phyloP scores from a whole-genome alignment of 352 stramenopile genomes.

The Globisporangium cederbergense region DNA sequence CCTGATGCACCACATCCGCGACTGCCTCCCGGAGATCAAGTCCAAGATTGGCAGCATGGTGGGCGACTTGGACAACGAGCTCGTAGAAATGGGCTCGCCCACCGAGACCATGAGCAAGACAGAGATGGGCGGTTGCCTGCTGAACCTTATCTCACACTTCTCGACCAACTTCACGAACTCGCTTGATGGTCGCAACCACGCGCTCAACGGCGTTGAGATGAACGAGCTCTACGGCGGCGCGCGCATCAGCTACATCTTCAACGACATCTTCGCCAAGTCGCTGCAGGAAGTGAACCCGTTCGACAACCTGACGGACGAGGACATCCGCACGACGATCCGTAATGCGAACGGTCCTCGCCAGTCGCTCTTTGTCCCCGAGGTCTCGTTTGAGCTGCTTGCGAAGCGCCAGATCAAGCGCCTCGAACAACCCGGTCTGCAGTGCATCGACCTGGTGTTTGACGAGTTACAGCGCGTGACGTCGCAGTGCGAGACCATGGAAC shows the following conservation, averaged over 20 bases:
- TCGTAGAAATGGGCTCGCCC: conserved; percentile 93
- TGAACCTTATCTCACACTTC: conserved; percentile 94
- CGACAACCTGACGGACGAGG: conserved; percentile 96
- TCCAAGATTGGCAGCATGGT: conserved; percentile 96
- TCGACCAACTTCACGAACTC: conserved; percentile 89
- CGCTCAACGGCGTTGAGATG: conserved; percentile 77
- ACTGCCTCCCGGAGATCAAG: conserved; percentile 98
- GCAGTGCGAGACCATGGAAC: conserved; percentile 94
- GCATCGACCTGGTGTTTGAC: conserved; percentile 98
- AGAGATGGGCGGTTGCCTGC: conserved; percentile 91
- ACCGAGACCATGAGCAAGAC: conserved; percentile 87
- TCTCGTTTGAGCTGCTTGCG: conserved; percentile 98
- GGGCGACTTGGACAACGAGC: conserved; percentile 92
- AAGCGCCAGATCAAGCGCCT: conserved; percentile 96
- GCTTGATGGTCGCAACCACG: conserved; percentile 83
- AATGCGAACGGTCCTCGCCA: conserved; percentile 97
- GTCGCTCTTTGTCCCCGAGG: conserved; percentile 98
- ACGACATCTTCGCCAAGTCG: conserved; percentile 93
- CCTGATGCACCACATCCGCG: conserved; percentile 99
- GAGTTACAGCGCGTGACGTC: conserved; percentile 96
- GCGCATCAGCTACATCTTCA: conserved; percentile 99
- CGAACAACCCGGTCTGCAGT: conserved; percentile 95
- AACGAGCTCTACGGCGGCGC: conserved; percentile 95
- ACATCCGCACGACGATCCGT: conserved; percentile 98
- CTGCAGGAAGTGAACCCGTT: conserved; percentile 94